A percentile compares a stretch with the other conserved stretches of the same genome.
Conservation (phyloP, 768 basidiomycete genomes). For the Mycena indigotica region DNA sequence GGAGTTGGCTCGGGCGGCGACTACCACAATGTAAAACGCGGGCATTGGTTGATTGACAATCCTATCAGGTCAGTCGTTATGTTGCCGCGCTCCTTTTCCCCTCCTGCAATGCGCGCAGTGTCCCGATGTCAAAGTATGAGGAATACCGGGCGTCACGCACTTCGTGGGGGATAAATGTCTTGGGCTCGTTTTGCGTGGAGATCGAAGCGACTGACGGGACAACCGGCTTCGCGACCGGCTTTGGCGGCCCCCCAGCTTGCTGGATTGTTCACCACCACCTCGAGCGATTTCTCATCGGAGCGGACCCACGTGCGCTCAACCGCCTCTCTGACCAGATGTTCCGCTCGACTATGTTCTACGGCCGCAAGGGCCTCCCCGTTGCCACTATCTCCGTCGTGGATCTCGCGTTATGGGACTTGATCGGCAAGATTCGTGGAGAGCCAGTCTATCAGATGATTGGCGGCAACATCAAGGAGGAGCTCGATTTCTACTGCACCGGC, state of each 20-base stretch:
- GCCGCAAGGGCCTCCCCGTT: constrained; percentile 33
- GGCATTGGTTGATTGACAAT: constrained; percentile 33
- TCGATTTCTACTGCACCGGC: constrained; percentile 33
- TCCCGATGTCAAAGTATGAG: constrained; percentile 31
- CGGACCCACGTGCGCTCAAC: constrained; percentile 32
- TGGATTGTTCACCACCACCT: constrained; percentile 35
- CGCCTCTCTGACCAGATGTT: constrained; percentile 35
- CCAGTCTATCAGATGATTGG: constrained; percentile 37
- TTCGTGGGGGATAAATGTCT: constrained; percentile 33
- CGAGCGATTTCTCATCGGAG: constrained; percentile 32
- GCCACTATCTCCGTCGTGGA: constrained; percentile 35
- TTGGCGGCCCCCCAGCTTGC: constrained; percentile 35
- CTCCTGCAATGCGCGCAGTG: constrained; percentile 4
- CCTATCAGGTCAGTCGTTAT: constrained; percentile 25
- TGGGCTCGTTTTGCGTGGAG: constrained; percentile 34
- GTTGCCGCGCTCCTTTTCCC: background rate
- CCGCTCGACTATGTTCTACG: constrained; percentile 33
- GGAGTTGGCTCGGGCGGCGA: constrained; percentile 27
- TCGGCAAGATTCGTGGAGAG: constrained; percentile 33
- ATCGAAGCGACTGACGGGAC: constrained; percentile 34
- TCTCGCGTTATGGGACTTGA: constrained; percentile 34
- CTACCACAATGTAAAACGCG: constrained; percentile 26
- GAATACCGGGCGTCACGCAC: constrained; percentile 31
- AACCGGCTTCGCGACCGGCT: constrained; percentile 33
- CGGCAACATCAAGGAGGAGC: constrained; percentile 32